Conservation (phyloP, 345 rosid species). For the Bretschneidera sinensis region DNA sequence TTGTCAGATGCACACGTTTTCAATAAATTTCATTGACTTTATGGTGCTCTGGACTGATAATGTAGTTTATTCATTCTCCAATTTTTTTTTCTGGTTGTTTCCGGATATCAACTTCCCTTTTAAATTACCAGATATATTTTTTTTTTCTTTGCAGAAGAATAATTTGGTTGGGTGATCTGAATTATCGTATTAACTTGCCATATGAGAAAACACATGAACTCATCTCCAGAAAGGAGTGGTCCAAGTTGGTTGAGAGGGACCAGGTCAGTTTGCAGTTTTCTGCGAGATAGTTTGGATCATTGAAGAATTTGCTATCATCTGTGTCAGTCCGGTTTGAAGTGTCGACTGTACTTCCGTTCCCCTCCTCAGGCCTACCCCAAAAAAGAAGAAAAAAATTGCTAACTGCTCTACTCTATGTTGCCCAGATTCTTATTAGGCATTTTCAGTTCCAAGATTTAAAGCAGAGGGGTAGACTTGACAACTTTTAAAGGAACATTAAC, state of each 20-base stretch:
- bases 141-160: slow-evolving; percentile 54
- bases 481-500: not conserved
- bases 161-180: slow-evolving; percentile 93
- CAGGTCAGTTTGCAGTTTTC: slow-evolving; percentile 47
- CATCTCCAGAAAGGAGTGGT: slow-evolving; percentile 64
- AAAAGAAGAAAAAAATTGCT: no score
- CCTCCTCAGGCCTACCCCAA: not conserved
- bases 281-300: not conserved
- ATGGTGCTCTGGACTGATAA: not conserved
- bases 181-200: slow-evolving; percentile 74
- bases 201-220: slow-evolving; percentile 63
- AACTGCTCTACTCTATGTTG: no score
- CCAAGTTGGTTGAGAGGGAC: slow-evolving; percentile 59
- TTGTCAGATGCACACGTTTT: no score
- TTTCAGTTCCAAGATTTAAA: no score
- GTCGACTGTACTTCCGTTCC: not conserved
- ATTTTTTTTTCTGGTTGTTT: not conserved
- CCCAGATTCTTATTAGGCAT: no score
- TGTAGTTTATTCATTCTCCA: not conserved
- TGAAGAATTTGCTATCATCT: not conserved
- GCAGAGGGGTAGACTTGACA: no score
- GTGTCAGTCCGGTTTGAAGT: not conserved
- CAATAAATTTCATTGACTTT: no score
- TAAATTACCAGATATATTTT: not conserved
- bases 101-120: not conserved